Conservation (phyloP, 2,329 filamentous ascomycete genomes). For the Phaeoacremonium minimum region DNA sequence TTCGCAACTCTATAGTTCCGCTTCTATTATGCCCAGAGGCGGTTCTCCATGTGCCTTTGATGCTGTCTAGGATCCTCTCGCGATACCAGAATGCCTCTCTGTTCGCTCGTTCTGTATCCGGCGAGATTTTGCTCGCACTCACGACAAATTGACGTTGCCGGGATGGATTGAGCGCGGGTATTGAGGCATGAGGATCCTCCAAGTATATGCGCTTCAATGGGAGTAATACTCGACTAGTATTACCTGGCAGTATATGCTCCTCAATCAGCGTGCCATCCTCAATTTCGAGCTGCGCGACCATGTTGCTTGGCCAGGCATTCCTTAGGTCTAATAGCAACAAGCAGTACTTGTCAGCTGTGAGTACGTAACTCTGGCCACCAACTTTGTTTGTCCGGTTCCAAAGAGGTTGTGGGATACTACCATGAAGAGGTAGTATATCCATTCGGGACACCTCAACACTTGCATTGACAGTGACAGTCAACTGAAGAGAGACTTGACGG, state of each 20-base stretch:
- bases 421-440: slow-evolving; percentile 71
- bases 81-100: slow-evolving; percentile 91
- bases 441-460: slow-evolving; percentile 78
- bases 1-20: slow-evolving; percentile 72
- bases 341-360: slow-evolving; percentile 61
- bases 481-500: slow-evolving; percentile 72
- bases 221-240: slow-evolving; percentile 70
- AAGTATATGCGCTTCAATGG: slow-evolving; percentile 73
- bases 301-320: slow-evolving; percentile 83
- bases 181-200: slow-evolving; percentile 69
- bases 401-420: slow-evolving; percentile 56
- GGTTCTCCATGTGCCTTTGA: slow-evolving; percentile 70
- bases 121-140: slow-evolving; percentile 71
- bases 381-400: slow-evolving; percentile 45
- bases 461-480: slow-evolving; percentile 88
- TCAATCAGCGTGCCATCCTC: slow-evolving; percentile 44
- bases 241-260: slow-evolving; percentile 59
- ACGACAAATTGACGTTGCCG: slow-evolving; percentile 92
- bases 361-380: slow-evolving; percentile 24
- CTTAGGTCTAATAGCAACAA: slow-evolving; percentile 78
- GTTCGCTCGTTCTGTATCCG: slow-evolving; percentile 71
- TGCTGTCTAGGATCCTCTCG: slow-evolving; percentile 68
- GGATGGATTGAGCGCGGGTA: slow-evolving; percentile 75
- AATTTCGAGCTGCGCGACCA: slow-evolving; percentile 60
- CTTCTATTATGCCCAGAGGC: slow-evolving; percentile 43